phyloP scores from a whole-genome alignment of 345 rosid genomes.

The Citrus sinensis region DNA sequence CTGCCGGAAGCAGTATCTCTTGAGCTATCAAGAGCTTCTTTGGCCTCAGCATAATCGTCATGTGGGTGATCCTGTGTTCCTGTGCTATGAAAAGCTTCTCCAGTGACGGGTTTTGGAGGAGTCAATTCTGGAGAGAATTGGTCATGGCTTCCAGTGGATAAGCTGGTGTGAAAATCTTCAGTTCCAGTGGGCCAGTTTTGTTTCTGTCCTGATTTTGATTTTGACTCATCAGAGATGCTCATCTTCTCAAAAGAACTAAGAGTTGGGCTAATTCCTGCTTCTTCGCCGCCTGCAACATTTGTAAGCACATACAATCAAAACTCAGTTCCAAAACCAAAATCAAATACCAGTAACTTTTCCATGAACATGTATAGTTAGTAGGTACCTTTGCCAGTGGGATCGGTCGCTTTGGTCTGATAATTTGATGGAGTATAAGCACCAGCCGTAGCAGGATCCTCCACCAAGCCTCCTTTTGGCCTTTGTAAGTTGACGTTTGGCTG shows the following conservation, averaged over 20 bases:
- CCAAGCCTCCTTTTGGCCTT: constrained; percentile 36
- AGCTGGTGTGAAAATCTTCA: constrained; percentile 3
- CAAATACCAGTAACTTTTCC: neutral
- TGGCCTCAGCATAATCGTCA: neutral
- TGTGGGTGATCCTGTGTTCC: neutral
- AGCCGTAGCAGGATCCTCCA: constrained; percentile 45
- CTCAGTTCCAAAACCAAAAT: neutral
- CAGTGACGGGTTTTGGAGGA: neutral
- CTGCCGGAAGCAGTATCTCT: neutral
- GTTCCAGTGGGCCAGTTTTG: neutral
- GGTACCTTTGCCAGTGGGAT: constrained; percentile 44
- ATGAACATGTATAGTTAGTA: no score
- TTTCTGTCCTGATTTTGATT: constrained; percentile 10
- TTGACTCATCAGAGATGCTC: constrained; percentile 27
- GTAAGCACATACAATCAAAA: neutral
- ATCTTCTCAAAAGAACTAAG: constrained; percentile 34
- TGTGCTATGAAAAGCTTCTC: neutral
- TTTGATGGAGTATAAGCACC: constrained; percentile 34
- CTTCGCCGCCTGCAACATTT: constrained; percentile 31
- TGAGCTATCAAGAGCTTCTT: no score
- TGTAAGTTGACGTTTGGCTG: constrained; percentile 34
- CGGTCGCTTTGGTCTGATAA: constrained; percentile 54
- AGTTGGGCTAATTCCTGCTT: constrained; percentile 27
- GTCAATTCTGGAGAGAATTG: constrained; percentile 53
- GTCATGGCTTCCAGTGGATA: constrained; percentile 52